Evolutionary conservation across 306 rosid species (phyloP).

Genomic region (Calophaca sinica): DNA sequence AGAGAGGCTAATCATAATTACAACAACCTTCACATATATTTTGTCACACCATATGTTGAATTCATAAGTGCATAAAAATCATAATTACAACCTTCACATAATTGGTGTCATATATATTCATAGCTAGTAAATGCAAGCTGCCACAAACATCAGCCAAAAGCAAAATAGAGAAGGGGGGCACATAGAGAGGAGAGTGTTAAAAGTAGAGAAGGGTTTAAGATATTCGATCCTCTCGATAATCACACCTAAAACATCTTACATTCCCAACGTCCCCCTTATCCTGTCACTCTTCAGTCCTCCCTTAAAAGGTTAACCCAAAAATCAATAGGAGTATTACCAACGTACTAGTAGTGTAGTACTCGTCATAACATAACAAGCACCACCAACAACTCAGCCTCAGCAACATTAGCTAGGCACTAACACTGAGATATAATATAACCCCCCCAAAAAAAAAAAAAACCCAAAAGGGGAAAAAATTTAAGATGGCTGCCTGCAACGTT

Average conservation of each 20-base stretch:
- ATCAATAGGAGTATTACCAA: no score
- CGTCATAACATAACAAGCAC: no score
- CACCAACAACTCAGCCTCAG: no score
- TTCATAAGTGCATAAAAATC: no score
- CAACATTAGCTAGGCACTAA: constrained; percentile 39
- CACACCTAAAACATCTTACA: constrained; percentile 59
- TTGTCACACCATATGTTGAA: no score
- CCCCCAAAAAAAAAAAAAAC: not conserved
- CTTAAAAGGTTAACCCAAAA: no score
- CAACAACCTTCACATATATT: no score
- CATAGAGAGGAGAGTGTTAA: constrained; percentile 22
- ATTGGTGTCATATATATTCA: no score
- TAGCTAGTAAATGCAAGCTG: not conserved
- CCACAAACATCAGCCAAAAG: not conserved
- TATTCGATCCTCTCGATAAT: constrained; percentile 48
- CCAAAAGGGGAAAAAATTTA: constrained; percentile 43
- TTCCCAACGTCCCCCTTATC: constrained; percentile 53
- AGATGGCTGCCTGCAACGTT: constrained; percentile 37
- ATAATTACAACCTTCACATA: no score
- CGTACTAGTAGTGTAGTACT: no score
- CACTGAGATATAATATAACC: not conserved
- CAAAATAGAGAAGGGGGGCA: not conserved
- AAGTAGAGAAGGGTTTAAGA: constrained; percentile 40
- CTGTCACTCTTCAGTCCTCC: no score
- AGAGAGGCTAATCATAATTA: not conserved